Evolutionary conservation across 2,329 filamentous ascomycete genomes (phyloP).

Genomic region (Cladosporium oxysporum): DNA sequence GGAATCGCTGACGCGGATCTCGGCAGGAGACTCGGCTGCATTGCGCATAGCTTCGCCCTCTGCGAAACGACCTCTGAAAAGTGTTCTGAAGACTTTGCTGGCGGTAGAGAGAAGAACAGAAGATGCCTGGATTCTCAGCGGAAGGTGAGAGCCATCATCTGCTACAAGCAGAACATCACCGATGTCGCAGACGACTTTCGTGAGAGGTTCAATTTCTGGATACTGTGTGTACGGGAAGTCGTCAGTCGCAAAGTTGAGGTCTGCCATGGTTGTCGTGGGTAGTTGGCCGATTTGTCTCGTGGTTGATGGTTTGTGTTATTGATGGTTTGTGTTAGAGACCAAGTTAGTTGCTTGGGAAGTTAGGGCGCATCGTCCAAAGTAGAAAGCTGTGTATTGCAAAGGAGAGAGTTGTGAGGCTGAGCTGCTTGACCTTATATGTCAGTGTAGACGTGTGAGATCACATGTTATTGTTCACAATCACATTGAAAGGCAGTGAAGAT

Average conservation of each 20-base stretch:
- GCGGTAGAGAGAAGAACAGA: slow-evolving; percentile 24
- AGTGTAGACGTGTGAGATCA: neutral
- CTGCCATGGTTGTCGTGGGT: neutral
- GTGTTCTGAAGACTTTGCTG: slow-evolving; percentile 23
- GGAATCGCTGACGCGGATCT: slow-evolving; percentile 21
- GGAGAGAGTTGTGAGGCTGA: neutral
- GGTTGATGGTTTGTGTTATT: neutral
- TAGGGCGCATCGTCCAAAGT: no score
- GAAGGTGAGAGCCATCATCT: slow-evolving; percentile 23
- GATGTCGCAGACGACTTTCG: slow-evolving; percentile 22
- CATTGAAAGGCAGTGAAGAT: neutral
- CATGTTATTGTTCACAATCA: neutral
- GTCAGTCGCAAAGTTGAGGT: neutral
- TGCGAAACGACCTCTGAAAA: slow-evolving; percentile 24
- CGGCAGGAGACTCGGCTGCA: slow-evolving; percentile 4
- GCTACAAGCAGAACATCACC: slow-evolving; percentile 25
- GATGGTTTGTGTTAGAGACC: neutral
- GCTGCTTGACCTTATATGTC: no score
- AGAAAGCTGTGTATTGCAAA: neutral
- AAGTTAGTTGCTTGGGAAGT: no score
- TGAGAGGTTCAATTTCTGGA: neutral
- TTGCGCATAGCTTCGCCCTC: slow-evolving; percentile 18
- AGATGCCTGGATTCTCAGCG: slow-evolving; percentile 22
- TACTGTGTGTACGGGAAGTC: neutral
- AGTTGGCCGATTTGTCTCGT: neutral